Percentiles rank a stretch among this genome's conserved stretches.
Conservation (phyloP, 139 green algal species). For the Desmodesmus armatus region DNA sequence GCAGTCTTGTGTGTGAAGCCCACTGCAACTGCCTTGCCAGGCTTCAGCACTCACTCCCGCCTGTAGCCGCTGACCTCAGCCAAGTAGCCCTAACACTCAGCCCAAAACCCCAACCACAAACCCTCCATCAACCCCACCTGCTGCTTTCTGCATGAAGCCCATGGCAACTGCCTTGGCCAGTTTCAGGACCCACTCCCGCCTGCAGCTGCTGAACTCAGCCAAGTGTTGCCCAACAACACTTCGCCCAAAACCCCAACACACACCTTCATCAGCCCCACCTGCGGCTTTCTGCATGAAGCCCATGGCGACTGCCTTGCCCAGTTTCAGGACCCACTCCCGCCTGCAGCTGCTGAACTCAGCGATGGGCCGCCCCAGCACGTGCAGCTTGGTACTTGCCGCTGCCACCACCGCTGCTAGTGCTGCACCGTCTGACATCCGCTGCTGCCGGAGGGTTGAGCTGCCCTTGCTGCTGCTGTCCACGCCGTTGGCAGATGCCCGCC, state of each 20-base stretch:
- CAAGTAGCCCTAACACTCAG: neutral
- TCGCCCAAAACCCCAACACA: neutral
- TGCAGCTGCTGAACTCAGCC: conserved; percentile 35
- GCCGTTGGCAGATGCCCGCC: neutral
- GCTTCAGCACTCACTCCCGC: conserved; percentile 40
- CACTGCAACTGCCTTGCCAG: conserved; percentile 33
- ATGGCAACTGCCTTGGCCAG: conserved; percentile 32
- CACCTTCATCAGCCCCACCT: conserved; percentile 17
- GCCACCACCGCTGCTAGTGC: conserved; percentile 6
- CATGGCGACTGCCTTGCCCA: conserved; percentile 36
- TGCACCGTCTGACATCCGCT: conserved; percentile 11
- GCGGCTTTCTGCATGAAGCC: conserved; percentile 36
- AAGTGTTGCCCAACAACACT: neutral
- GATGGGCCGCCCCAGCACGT: conserved; percentile 7
- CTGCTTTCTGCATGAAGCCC: conserved; percentile 39
- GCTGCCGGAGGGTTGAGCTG: neutral
- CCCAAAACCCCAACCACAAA: neutral
- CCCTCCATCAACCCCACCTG: conserved; percentile 5
- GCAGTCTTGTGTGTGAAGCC: conserved; percentile 29
- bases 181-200: conserved; percentile 41
- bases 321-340: conserved; percentile 39
- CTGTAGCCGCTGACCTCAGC: conserved; percentile 31
- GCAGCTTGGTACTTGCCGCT: conserved; percentile 33
- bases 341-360: conserved; percentile 36
- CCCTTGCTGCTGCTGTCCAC: neutral